Base-by-base conservation (phyloP, 2,329 filamentous ascomycete species). In the Aspergillus costaricaensis region DNA sequence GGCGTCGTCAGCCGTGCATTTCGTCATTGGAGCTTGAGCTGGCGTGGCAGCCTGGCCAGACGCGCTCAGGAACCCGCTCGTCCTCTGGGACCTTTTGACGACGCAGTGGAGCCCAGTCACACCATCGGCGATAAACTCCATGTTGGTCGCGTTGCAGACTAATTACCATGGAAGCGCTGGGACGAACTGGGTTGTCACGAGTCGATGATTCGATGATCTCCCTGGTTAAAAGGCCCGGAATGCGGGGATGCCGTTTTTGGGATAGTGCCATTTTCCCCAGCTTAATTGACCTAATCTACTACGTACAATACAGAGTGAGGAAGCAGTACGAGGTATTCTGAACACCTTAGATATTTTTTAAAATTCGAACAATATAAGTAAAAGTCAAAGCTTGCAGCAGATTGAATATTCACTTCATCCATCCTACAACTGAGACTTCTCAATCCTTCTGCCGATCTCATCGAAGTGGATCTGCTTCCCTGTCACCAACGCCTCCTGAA, bases 391-490 rank as follows among this genome's bases (percentile, higher is more conserved):
- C 25, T 27, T 8, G 25, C 25, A 30, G 27, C 27, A 30, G 27
- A 12, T 4, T 3, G 27, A 19, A 21, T 17, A 21, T 2, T 14
- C 3, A 30, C 6, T 14, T 4, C n/a, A 9, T 49, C 25, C 17
- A 36, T 6, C 19, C 67, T 72, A 70, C 14, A 71, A 65, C 30
- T 67, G 65, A 30, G 68, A 61, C 57, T 63, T 65, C 58, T 81
- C 80, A 30, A 83, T 73, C 54, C 80, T 74, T 38, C 75, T 77
- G 3, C 85, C 85, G 55, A 75, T 76, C 72, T 84, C 80, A 68
- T 87, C 82, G 66, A 88, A 89, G 55, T 76, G 77, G 53, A 87
- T 82, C 72, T 84, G 83, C 69, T 80, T 78, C 15, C 82, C 83
- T 0, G 76, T 80, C 21, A 82, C 78, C 68, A 87, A 73, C 4